These are phyloP conservation scores for Colletotrichum sp. DNA, from an alignment of 2,329 filamentous ascomycete species.

Conservation along the genomic window DNA sequence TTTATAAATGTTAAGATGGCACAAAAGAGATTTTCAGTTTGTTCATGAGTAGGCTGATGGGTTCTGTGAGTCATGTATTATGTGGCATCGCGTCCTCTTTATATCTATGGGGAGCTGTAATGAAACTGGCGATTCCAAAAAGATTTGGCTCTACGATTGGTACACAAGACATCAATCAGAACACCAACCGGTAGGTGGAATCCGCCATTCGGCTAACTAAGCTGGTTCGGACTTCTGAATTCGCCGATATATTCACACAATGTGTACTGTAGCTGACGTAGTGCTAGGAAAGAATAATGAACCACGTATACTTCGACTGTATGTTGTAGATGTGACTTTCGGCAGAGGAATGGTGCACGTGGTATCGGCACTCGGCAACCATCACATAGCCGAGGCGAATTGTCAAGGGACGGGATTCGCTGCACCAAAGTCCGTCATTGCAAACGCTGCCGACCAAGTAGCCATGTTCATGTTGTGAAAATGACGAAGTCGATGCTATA, in stretches of 20 bases:
- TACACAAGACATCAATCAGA: neutral
- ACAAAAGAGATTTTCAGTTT: accelerated
- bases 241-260: neutral
- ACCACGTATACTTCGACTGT: neutral
- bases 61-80: neutral
- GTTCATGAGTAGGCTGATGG: neutral
- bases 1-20: neutral
- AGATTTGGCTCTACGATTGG: neutral
- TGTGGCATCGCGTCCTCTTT: neutral
- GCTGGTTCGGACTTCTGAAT: neutral
- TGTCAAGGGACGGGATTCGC: neutral
- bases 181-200: neutral
- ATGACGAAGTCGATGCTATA: neutral
- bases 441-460: neutral
- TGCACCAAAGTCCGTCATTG: neutral
- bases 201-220: neutral
- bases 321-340: neutral
- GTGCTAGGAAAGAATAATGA: neutral
- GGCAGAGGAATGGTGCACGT: neutral
- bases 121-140: neutral
- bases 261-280: neutral
- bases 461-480: neutral
- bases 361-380: neutral
- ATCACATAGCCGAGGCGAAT: neutral
- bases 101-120: neutral